Evolutionary conservation across 2,329 filamentous ascomycete genomes (phyloP), one percentile per base, ranked within the genome.

Genomic region (Coleophoma eucalyptorum): DNA sequence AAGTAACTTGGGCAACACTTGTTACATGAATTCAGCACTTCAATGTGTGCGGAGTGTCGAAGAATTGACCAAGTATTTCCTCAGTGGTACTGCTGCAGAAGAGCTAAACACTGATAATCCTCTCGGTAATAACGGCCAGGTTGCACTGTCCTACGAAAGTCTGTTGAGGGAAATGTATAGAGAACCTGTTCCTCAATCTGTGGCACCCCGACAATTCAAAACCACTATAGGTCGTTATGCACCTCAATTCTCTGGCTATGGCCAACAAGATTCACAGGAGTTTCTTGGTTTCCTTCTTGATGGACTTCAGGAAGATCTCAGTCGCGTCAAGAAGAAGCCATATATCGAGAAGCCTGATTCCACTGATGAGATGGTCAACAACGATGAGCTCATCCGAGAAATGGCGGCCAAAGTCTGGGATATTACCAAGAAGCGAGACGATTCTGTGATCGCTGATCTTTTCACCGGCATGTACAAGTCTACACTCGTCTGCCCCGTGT

Each of bases 381-480:
- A 97, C 63, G 86, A 83, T 2, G 80, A 82, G 41, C 89, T 89
- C 11, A 90, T 99, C 64, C 81, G 84, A 51, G 81, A 87, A 56
- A 90, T 99, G 73, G 94, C 93, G 0, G 83, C 92, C 48, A 82
- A 89, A 58, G 94, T 94, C 54, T 95, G 93, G 83, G 84, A 90
- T 55, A 96, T 96, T 53, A 96, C 96, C 58, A 89, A 90, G 64
- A 86, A 87, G 56, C 86, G 94, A 48, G 96, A 99, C 59, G 91
- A 97, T 65, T 97, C 94, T 0, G 87, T 97, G 38, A 89, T 97
- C 58, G 93, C 90, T 51, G 94, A 99, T 65, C 78, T 99, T 11
- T 99, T 99, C 68, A 95, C 90, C 19, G 94, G 94, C 56, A 90
- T 97, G 79, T 99, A 97, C 79, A 97, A 97, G 73, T 97, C 95